These are phyloP conservation scores for Spizellomyces punctatus DNA, from an alignment of 192 early-diverging fungal species.

Conservation along the genomic window DNA sequence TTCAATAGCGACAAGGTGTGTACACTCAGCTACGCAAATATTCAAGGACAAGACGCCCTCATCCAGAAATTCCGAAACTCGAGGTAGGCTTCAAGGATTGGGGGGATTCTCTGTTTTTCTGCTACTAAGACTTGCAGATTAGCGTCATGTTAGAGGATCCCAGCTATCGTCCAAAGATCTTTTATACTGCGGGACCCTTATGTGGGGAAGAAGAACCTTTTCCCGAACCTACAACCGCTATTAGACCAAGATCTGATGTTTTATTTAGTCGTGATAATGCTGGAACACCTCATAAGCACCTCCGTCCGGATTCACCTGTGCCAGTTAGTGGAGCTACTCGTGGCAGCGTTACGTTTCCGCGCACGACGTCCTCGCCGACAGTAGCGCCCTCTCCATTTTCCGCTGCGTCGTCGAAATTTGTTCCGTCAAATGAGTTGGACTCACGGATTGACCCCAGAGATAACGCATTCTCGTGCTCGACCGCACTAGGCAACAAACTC, in stretches of 20 bases:
- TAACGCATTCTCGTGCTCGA: too few relatives aligned
- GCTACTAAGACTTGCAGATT: background rate
- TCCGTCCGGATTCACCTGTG: background rate
- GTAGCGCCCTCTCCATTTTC: too few relatives aligned
- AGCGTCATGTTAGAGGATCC: slow-evolving; percentile 80
- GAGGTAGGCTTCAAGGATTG: slow-evolving; percentile 45
- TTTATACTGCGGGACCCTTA: slow-evolving; percentile 61
- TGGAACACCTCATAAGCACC: slow-evolving; percentile 17
- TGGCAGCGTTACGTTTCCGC: too few relatives aligned
- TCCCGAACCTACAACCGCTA: slow-evolving; percentile 50
- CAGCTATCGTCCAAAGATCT: slow-evolving; percentile 76
- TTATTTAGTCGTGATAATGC: slow-evolving; percentile 45
- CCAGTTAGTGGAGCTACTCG: too few relatives aligned
- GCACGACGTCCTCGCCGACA: too few relatives aligned
- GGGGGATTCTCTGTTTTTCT: background rate
- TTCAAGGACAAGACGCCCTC: slow-evolving; percentile 72
- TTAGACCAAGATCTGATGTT: slow-evolving; percentile 39
- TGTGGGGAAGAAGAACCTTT: slow-evolving; percentile 67
- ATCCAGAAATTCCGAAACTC: slow-evolving; percentile 83
- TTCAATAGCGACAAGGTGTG: slow-evolving; percentile 84
- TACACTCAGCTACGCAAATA: slow-evolving; percentile 74
- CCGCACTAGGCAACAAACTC: too few relatives aligned
- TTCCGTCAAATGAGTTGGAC: too few relatives aligned
- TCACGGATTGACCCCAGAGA: too few relatives aligned
- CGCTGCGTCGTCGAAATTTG: too few relatives aligned